Evolutionary conservation across 495 filamentous ascomycete genomes (phyloP), one percentile per base, ranked within the genome.

Genomic region (Lepraria neglecta): DNA sequence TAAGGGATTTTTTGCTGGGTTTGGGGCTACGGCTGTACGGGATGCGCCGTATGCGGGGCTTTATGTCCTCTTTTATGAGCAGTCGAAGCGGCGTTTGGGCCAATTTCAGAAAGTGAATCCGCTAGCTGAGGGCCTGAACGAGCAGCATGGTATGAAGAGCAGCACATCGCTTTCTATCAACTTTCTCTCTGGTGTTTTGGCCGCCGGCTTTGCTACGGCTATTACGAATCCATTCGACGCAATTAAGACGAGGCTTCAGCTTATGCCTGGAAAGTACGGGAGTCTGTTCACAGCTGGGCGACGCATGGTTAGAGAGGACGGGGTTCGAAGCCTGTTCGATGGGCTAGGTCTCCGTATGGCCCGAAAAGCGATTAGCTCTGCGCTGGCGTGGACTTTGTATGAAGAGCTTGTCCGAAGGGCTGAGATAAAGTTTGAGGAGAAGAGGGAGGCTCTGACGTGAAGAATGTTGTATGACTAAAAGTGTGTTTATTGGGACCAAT

Each of bases 181-280:
- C 67, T 96, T 96, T 64, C 74, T 81, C 1, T 91, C 89, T 3
- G 91, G 90, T 7, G 82, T 85, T 1, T 68, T 89, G 3, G 92
- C 91, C 30, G 91, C 89, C 24, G 86, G 86, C 12, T 73, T 92
- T 15, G 92, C 89, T 10, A 95, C 91, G 4, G 84, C 87, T 12
- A 79, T 96, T 55, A 95, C 94, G 24, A 98, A 98, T 73, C 94
- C 94, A 2, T 97, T 97, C 65, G 94, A 98, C 75, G 89, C 91
- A 4, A 83, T 97, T 71, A 98, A 98, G 80, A 98, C 94, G 17
- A 77, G 94, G 53, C 81, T 98, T 62, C 94, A 99, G 78, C 80
- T 99, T 19, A 85, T 91, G 76, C 94, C 94, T 27, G 80, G 75
- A 7, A 78, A 82, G 61, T 99, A 99, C 67, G 77, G 82, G 35